A percentile compares a stretch with the other conserved stretches of the same genome.
Evolutionary conservation across 495 filamentous ascomycete species (phyloP).

Genomic region (Annulohypoxylon moriforme): DNA sequence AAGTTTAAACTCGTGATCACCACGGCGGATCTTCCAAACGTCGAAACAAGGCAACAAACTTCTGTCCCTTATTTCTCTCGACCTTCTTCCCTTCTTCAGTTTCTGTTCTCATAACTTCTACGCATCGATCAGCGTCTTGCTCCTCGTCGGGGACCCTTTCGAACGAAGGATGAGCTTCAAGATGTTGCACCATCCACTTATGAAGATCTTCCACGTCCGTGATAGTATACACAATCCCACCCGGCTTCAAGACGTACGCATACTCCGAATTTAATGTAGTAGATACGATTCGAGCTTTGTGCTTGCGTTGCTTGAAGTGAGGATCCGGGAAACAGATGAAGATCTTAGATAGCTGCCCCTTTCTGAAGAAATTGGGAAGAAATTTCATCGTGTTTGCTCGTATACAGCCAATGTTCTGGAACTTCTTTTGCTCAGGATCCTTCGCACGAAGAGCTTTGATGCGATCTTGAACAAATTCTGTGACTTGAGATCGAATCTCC

Average conservation of each 20-base stretch:
- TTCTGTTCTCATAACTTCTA: constrained; percentile 81
- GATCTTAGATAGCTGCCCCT: constrained; percentile 80
- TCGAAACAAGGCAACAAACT: constrained; percentile 87
- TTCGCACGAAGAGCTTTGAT: constrained; percentile 83
- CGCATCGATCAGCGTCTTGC: constrained; percentile 77
- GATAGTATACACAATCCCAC: constrained; percentile 92
- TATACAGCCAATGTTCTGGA: constrained; percentile 87
- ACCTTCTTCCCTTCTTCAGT: constrained; percentile 99
- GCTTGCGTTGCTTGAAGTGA: constrained; percentile 97
- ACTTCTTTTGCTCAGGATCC: constrained; percentile 66
- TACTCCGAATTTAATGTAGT: constrained; percentile 90
- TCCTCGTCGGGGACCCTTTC: constrained; percentile 72
- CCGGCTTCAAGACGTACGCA: constrained; percentile 84
- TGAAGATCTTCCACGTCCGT: constrained; percentile 96
- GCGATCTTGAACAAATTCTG: constrained; percentile 86
- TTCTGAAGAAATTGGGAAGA: constrained; percentile 91
- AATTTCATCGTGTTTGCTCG: constrained; percentile 99
- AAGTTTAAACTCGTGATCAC: constrained; percentile 44
- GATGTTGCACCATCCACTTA: constrained; percentile 89
- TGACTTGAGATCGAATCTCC: constrained; percentile 90
- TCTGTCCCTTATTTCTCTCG: constrained; percentile 84
- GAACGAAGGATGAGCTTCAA: constrained; percentile 76
- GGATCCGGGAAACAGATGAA: constrained; percentile 99
- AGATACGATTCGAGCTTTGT: constrained; percentile 95
- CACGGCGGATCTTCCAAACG: constrained; percentile 83